Evolutionary conservation across 768 basidiomycete species (phyloP), one percentile per base, ranked within the genome.

Genomic region (Polyporus arcularius): DNA sequence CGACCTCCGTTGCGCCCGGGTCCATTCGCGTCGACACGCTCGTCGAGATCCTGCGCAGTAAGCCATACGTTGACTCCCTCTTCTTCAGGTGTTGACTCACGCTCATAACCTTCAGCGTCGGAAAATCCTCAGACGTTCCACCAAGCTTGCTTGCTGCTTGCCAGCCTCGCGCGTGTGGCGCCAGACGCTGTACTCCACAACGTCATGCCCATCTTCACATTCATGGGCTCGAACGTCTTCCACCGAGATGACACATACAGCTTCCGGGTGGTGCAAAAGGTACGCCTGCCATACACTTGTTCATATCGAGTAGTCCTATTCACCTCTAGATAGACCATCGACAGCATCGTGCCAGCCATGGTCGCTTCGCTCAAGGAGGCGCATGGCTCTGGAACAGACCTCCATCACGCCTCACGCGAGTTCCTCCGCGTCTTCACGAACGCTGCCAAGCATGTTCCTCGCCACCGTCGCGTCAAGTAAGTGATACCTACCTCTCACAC

Each of bases 211-310:
- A 88, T 99, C 47, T 98, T 99, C 79, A 98, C 96, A 0, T 98
- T 98, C 76, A 98, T 98, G 94, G 96, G 97, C 18, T 93, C 96
- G n/a, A 96, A 94, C 63, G 88, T 98, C 16, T 92, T 98, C 78
- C 96, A 97, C 70, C 84, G 95, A 49, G 97, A 99, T 65, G 97
- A 99, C 71, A 85, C 90, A 0, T 96, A 96, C 75, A 96, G 92
- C 70, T 96, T 97, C 79, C 86, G 87, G 40, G 95, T 98, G 9
- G 92, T 98, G 2, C 95, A 98, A 72, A 91, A 90, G 81, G 94
- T 93, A 55, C 46, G 76, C 51, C 2, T 21, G 4, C 12, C 21
- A 11, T 10, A n/a, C 55, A 28, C 26, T 12, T 53, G 7, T 46
- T 15, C 21, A 30, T 16, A 10, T 39, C 40, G 39, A 18, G 9